Evolutionary conservation across 345 rosid genomes (phyloP), one percentile per base, ranked within the genome.

Genomic region (Lumnitzera littorea): DNA sequence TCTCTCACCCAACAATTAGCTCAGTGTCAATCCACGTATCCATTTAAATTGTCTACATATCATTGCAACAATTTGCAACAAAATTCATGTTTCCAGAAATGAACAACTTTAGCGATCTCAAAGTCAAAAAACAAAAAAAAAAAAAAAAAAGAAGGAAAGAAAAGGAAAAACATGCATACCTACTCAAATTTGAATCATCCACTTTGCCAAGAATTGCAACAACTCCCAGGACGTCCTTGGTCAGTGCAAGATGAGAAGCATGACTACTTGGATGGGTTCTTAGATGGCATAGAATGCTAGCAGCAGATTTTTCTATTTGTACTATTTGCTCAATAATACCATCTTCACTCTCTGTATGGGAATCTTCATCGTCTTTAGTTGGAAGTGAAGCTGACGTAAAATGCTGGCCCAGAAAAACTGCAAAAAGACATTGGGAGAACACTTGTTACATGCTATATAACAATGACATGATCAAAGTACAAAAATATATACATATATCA

Each of bases 151-250:
- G 31, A 27, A 27, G 31, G 31, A 14, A 20, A 20, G 20, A 20
- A 20, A 57, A 46, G 60, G 10, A 60, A 60, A 64, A 61, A 48
- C 58, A 56, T 59, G 77, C 85, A 62, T 61, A 85, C 99, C 86
- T 78, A 84, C 84, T 84, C 58, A 94, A 87, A 60, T 82, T 86
- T 60, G 75, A 86, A 72, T 94, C 92, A 56, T 70, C 81, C 41
- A 91, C 86, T 65, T 75, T 83, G 63, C 92, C 97, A 50, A 94
- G 92, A 15, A 80, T 82, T 24, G 95, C 96, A 66, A 94, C 97
- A 66, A 78, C 27, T 24, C 97, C 99, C 16, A 91, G 57, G 0
- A 88, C 79, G 66, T 85, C 91, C 72, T 82, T 79, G 24, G 76
- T 69, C 53, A 74, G 48, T n/a, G 62, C 43, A 61, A 72, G 64